Percentiles rank a stretch among this genome's conserved stretches.
Conservation (phyloP, 192 early-diverging fungal species). For the Coemansia sp. region DNA sequence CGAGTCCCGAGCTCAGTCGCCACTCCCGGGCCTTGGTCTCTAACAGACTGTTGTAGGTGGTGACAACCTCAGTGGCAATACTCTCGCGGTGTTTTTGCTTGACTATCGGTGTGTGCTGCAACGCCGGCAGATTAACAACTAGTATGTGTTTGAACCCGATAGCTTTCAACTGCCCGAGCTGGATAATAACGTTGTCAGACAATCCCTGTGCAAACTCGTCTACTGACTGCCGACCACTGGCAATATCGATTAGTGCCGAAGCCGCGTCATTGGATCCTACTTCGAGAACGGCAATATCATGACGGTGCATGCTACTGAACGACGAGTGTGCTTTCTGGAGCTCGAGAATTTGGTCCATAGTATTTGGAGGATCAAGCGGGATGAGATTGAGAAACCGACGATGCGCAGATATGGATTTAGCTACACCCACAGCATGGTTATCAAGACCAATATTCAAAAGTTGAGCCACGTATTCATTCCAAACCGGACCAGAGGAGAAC, state of each 20-base stretch:
- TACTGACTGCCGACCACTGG: conserved; percentile 1
- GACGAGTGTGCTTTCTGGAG: conserved; percentile 8
- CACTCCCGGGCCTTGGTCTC: conserved; percentile 17
- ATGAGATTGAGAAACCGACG: conserved; percentile 16
- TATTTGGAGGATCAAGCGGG: conserved; percentile 29
- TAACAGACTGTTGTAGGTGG: conserved; percentile 28
- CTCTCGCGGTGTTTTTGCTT: conserved; percentile 12
- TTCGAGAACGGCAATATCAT: conserved; percentile 35
- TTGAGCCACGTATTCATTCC: conserved; percentile 34
- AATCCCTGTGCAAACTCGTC: conserved; percentile 33
- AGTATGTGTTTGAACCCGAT: conserved; percentile 37
- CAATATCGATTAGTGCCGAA: conserved; percentile 27
- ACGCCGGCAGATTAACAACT: conserved; percentile 28
- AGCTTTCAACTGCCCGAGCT: conserved; percentile 21
- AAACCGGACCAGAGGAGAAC: conserved; percentile 46
- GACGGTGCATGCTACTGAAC: background rate
- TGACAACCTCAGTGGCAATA: conserved; percentile 19
- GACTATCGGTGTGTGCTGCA: conserved; percentile 40
- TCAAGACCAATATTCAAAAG: conserved; percentile 14
- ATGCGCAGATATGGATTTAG: conserved; percentile 17
- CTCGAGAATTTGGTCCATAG: conserved; percentile 28
- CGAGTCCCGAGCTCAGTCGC: conserved; percentile 7
- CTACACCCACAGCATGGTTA: conserved; percentile 35
- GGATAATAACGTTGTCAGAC: conserved; percentile 27
- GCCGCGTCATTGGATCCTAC: conserved; percentile 38